Base-by-base conservation (phyloP, 768 basidiomycete species). In the Auriculariales sp. region DNA sequence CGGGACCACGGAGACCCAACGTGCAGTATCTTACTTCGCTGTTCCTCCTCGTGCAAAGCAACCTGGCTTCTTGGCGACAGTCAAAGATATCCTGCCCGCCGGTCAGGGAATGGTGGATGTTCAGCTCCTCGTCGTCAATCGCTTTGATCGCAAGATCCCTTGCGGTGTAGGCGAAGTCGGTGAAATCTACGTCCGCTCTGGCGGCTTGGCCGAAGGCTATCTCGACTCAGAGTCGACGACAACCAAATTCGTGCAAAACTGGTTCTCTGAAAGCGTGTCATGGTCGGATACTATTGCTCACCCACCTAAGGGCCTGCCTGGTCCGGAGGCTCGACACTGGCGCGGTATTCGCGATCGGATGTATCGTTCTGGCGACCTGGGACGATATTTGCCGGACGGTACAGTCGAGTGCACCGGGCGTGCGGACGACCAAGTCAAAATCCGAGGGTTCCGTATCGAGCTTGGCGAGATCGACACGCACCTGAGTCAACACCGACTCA, bases 341-440 rank as follows among this genome's bases (percentile, higher is more conserved):
- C 86, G 89, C 61, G 94, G 95, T 17, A 81, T 95, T 28, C 78
- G 95, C 17, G 95, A 99, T 65, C 68, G 95, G 52, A 94, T 98
- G 93, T 99, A 98, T 66, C 80, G 91, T 55, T 91, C 91, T 27
- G 95, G 95, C 19, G 95, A 99, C 66, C 74, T 99, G 3, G 95
- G 95, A 2, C 80, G 95, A 4, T 99, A 99, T 64, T 70, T 84
- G 28, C 88, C 95, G 1, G 76, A 85, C 62, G 95, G 95, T 3
- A 79, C 77, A 28, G 95, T 99, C 10, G 95, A 99, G 64, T 98
- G 95, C 62, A 92, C 88, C 0, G 95, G 95, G 17, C 79, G 95
- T 19, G 93, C 94, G 2, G 95, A 99, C 61, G 94, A 98, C 61
- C 95, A 99, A 61, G 89, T 99, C 68, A 98, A 99, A 69, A 98